Base-by-base conservation (phyloP, 257 asterid genomes). In the Ilex asprella region DNA sequence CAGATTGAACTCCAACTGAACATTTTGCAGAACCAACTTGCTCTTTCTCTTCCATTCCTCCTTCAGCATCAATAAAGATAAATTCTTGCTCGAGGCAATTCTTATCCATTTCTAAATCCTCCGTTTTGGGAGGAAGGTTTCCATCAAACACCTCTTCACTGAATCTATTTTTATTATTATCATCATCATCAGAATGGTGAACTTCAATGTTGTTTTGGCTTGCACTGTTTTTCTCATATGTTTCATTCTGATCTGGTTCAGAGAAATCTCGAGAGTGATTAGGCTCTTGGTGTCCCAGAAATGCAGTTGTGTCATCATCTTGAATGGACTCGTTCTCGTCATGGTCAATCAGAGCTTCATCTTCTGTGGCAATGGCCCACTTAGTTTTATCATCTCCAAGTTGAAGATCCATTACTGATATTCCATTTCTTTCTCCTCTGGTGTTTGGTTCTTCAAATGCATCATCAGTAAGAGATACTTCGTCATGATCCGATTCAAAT, bases 271-370 rank as follows among this genome's bases (percentile, higher is more conserved):
- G 14, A n/a, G 44, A 56, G 39, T 41, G 46, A 5, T 15, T 30
- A 7, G 56, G n/a, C 59, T 67, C 71, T 50, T 65, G 70, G 27
- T 21, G 27, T 21, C 27, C 27, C 27, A 21, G 27, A 21, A 21
- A 21, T 21, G 27, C 27, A 21, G 29, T 41, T 39, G 12, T 61
- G 31, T 31, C 58, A 31, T 44, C 63, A 16, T 50, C 60, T 51
- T 21, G 71, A 15, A 0, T 14, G 47, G 35, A 44, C 41, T 5
- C 2, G 2, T 39, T 16, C 5, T 58, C 64, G 6, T 47, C 30
- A 12, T 16, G 50, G n/a, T 31, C 54, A 49, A n/a, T 49, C 54
- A 49, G 10, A n/a, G 54, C 54, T 49, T 7, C 41, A 35, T 3
- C 5, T 35, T 35, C 41, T 35, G 7, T 35, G 41, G 5, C 41